Evolutionary conservation across 2,329 filamentous ascomycete genomes (phyloP), one percentile per base, ranked within the genome.

Genomic region (Periconia macrospinosa): DNA sequence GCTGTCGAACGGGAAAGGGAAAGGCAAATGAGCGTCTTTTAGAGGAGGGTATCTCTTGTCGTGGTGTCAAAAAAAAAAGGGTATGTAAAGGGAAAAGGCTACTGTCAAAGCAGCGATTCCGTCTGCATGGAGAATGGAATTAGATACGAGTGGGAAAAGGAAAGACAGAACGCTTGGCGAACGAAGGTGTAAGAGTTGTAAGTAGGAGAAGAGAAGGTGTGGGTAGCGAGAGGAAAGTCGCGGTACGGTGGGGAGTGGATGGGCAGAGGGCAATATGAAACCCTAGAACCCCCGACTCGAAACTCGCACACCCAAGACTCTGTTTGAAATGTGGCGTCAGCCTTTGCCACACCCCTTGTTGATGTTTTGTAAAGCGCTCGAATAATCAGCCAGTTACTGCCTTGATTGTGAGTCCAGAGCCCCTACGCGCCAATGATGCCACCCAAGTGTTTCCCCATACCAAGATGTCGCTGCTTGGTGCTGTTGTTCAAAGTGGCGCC

Each of bases 251-350:
- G 15, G 30, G 17, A 37, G 18, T 2, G 44, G 14, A 15, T 17
- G 33, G 45, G 45, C 15, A 15, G n/a, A 23, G 17, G 14, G 30
- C 27, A 27, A 30, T 19, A 27, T 47, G 49, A 55, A 52, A 55
- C 49, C 49, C 27, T 37, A 46, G 45, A 27, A 27, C 43, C 23
- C 50, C 41, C 19, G 46, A 49, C n/a, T 18, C 18, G 48, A 45
- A 42, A 46, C 45, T 47, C 14, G 44, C 53, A 52, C 50, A 52
- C 53, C 37, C 15, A 37, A 43, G 18, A 27, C 23, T 3, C n/a
- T 44, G 53, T 55, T 55, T 55, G 53, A 55, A 46, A 30, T 18
- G 42, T 55, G 48, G 53, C 48, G 53, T 55, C 48, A 47, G 40
- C 17, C 23, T 30, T 40, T 17, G 33, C 18, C 33, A 10, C 33